Conservation (phyloP, 352 stramenopile species). For the Phytophthora sojae region DNA sequence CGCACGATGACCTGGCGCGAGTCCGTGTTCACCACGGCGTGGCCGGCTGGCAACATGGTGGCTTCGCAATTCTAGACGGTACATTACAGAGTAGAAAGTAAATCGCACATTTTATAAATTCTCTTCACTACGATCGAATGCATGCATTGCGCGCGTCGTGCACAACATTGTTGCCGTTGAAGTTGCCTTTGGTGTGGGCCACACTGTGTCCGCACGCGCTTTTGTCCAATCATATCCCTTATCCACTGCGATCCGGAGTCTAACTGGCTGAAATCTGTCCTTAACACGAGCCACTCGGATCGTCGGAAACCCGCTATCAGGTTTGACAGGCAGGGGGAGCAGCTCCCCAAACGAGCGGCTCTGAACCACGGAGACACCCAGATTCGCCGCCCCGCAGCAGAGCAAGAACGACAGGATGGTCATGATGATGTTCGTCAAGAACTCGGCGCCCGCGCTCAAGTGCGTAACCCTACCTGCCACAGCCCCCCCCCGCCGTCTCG, state of each 20-base stretch:
- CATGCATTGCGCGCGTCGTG: background rate
- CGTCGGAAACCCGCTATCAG: conserved; percentile 3
- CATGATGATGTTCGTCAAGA: conserved; percentile 65
- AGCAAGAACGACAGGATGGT: conserved; percentile 42
- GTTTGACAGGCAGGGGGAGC: conserved; percentile 3
- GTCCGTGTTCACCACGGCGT: conserved; percentile 24
- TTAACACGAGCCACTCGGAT: conserved; percentile 5
- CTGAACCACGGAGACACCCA: conserved; percentile 39
- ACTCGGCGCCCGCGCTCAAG: conserved; percentile 60
- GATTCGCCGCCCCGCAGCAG: conserved; percentile 34
- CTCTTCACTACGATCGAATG: background rate
- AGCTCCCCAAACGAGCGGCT: conserved; percentile 37
- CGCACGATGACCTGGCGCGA: conserved; percentile 34
- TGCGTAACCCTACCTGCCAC: conserved; percentile 27
- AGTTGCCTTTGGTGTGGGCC: conserved; percentile 25
- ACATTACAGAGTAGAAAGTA: background rate
- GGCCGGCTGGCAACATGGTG: conserved; percentile 5
- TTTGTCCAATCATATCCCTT: conserved; percentile 9
- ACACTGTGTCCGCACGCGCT: conserved; percentile 1
- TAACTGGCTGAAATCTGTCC: background rate
- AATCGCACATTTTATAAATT: background rate
- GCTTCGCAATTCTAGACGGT: background rate
- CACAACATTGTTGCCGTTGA: conserved; percentile 19
- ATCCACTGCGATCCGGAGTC: background rate
- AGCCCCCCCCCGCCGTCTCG: background rate